These are phyloP conservation scores for Saccharomycopsis microspora DNA, from an alignment of 805 yeast genomes.

Conservation along the genomic window DNA sequence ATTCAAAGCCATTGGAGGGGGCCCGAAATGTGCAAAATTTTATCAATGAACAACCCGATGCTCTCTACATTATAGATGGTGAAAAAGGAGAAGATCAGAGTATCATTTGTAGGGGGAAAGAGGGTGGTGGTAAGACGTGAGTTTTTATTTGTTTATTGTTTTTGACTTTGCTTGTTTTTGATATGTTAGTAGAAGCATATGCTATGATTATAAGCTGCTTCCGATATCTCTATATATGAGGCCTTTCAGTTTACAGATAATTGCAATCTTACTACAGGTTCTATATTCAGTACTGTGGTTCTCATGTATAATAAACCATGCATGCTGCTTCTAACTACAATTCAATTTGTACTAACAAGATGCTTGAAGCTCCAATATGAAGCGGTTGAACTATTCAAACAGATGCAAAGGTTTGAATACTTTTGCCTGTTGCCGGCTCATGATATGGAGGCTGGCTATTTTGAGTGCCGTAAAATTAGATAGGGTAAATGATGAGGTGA, in stretches of 20 bases:
- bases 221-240: too few species aligned
- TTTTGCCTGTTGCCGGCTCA: constrained; percentile 13
- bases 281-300: too few species aligned
- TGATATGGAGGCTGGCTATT: constrained; percentile 12
- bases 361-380: constrained; percentile 15
- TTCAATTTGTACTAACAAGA: neutral
- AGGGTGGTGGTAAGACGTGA: constrained; percentile 10
- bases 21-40: constrained; percentile 9
- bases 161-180: too few species aligned
- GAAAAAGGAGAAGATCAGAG: constrained; percentile 11
- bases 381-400: constrained; percentile 13
- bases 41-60: constrained; percentile 10
- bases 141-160: neutral
- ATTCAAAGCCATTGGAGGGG: constrained; percentile 1
- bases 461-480: constrained; percentile 16
- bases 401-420: constrained; percentile 16
- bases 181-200: too few species aligned
- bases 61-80: constrained; percentile 16
- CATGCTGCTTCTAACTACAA: too few species aligned
- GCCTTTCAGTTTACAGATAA: too few species aligned
- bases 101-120: constrained; percentile 12
- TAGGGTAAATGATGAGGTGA: neutral
- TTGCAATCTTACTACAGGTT: too few species aligned
- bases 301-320: too few species aligned
- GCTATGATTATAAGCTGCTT: too few species aligned